Evolutionary conservation across 2,329 filamentous ascomycete species (phyloP).

Genomic region (Cercospora zeina): DNA sequence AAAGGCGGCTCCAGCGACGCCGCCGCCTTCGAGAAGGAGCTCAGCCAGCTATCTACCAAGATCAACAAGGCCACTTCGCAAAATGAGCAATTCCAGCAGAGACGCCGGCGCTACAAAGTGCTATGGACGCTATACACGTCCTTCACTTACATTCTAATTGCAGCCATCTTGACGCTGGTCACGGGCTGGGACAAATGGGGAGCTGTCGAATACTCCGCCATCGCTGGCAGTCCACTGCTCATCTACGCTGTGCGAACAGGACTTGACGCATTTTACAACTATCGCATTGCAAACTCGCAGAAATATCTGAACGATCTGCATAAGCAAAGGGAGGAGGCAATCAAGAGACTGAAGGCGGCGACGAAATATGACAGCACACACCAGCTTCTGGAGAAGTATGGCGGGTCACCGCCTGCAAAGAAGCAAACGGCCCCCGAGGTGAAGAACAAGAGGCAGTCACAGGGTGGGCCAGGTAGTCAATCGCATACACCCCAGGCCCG

Average conservation of each 20-base stretch:
- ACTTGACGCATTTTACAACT: constrained; percentile 73
- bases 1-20: constrained; percentile 80
- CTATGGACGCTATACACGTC: constrained; percentile 87
- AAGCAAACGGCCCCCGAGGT: constrained; percentile 42
- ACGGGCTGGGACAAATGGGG: constrained; percentile 81
- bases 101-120: constrained; percentile 74
- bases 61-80: constrained; percentile 72
- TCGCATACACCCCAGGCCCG: constrained; percentile 47
- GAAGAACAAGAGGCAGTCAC: constrained; percentile 36
- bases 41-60: constrained; percentile 77
- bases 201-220: constrained; percentile 71
- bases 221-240: constrained; percentile 69
- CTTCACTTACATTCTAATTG: constrained; percentile 86
- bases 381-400: constrained; percentile 91
- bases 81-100: constrained; percentile 71
- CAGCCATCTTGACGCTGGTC: constrained; percentile 78
- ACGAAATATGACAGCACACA: constrained; percentile 96
- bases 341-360: constrained; percentile 89
- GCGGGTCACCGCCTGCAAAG: constrained; percentile 57
- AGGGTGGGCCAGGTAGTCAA: constrained; percentile 22
- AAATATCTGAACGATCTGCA: constrained; percentile 71
- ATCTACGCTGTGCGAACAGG: constrained; percentile 73
- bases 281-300: constrained; percentile 71
- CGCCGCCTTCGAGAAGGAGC: constrained; percentile 87
- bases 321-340: constrained; percentile 78